Conservation (phyloP, 1,284 basidiomycete genomes). For the Pseudomicrostroma phylloplanum region DNA sequence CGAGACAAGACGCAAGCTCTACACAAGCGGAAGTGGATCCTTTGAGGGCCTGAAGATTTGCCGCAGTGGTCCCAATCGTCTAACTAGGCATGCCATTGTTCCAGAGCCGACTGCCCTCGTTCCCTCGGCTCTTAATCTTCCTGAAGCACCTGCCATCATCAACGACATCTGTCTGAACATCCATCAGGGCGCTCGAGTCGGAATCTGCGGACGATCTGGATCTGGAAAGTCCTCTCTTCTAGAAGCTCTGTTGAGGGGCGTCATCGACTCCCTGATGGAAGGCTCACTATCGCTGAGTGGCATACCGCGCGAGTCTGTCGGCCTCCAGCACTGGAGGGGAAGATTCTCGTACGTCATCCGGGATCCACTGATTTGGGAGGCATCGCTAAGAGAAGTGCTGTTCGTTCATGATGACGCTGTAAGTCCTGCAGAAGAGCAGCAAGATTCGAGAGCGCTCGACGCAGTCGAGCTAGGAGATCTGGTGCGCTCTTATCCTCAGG, state of each 20-base stretch:
- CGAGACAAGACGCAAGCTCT: background rate
- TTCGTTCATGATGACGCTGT: background rate
- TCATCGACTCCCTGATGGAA: background rate
- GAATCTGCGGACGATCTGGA: background rate
- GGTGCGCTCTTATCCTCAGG: no score
- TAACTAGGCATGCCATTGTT: background rate
- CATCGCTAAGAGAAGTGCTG: background rate
- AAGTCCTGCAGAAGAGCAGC: background rate
- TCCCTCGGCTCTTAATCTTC: no score
- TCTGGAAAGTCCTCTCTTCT: background rate
- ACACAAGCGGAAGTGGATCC: background rate
- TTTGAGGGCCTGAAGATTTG: background rate
- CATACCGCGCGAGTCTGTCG: background rate
- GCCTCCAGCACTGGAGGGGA: background rate
- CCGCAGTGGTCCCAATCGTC: background rate
- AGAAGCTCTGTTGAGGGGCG: background rate
- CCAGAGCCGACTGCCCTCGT: no score
- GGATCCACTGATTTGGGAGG: constrained; percentile 1
- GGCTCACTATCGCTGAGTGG: background rate
- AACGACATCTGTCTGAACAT: background rate
- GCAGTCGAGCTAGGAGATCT: background rate
- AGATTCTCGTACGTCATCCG: constrained; percentile 1
- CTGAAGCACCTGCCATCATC: background rate
- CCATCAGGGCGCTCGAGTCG: background rate
- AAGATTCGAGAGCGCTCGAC: background rate